Evolutionary conservation across 805 yeast species (phyloP).

Genomic region (Hanseniaspora guilliermondii): DNA sequence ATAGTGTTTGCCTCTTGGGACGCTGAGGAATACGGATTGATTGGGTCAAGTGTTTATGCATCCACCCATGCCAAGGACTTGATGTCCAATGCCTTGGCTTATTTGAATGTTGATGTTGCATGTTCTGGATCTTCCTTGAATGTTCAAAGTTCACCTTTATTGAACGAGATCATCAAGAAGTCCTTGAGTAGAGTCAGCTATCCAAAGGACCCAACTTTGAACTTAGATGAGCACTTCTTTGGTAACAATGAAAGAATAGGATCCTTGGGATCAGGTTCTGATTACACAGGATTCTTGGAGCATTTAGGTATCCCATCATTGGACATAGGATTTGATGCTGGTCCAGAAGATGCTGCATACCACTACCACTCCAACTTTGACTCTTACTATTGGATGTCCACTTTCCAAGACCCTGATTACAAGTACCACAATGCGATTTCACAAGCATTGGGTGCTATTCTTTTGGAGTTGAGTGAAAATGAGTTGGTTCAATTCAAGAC

Average conservation of each 20-base stretch:
- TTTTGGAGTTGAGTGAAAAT: conserved; percentile 37
- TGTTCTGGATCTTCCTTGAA: conserved; percentile 42
- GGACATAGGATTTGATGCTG: conserved; percentile 44
- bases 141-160: conserved; percentile 45
- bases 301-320: conserved; percentile 48
- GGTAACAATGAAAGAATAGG: conserved; percentile 25
- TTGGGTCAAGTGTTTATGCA: conserved; percentile 70
- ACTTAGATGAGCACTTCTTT: conserved; percentile 30
- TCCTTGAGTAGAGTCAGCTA: conserved; percentile 35
- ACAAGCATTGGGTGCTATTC: conserved; percentile 39
- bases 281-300: conserved; percentile 49
- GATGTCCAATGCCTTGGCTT: conserved; percentile 46
- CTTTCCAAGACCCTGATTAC: conserved; percentile 51
- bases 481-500: conserved; percentile 30
- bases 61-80: conserved; percentile 44
- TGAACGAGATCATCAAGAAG: conserved; percentile 36
- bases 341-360: conserved; percentile 44
- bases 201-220: conserved; percentile 28
- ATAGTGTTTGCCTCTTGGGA: conserved; percentile 69
- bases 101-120: conserved; percentile 58
- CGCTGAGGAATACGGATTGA: conserved; percentile 64
- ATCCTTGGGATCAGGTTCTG: conserved; percentile 59
- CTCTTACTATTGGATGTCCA: conserved; percentile 58
- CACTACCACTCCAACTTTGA: conserved; percentile 71
- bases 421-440: conserved; percentile 45